Conservation (phyloP, 805 yeast genomes). For the Yarrowia divulgata region DNA sequence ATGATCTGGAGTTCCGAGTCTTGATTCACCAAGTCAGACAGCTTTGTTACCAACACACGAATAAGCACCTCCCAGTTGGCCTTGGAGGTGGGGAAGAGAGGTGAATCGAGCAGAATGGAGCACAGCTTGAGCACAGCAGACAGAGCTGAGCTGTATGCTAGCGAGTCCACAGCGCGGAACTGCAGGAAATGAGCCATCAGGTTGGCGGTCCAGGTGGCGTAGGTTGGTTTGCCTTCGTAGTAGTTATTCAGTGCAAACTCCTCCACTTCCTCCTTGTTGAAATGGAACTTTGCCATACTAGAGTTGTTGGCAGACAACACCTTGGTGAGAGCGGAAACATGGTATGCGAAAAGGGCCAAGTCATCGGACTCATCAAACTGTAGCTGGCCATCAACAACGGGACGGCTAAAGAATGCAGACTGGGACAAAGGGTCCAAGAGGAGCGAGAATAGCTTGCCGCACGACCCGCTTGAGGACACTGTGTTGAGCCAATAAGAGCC, state of each 20-base stretch:
- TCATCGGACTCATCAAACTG: slow-evolving; percentile 58
- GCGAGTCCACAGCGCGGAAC: slow-evolving; percentile 11
- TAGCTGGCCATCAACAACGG: slow-evolving; percentile 41
- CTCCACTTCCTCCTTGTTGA: slow-evolving; percentile 32
- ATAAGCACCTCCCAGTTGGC: slow-evolving; percentile 34
- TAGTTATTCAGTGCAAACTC: slow-evolving; percentile 8
- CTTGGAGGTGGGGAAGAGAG: slow-evolving; percentile 25
- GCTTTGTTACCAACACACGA: slow-evolving; percentile 33
- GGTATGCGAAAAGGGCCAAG: slow-evolving; percentile 66
- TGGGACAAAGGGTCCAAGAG: slow-evolving; percentile 63
- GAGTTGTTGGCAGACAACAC: slow-evolving; percentile 52
- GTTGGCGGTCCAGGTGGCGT: slow-evolving; percentile 20
- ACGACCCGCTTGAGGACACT: slow-evolving; percentile 55
- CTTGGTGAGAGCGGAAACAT: slow-evolving; percentile 60
- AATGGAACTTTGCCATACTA: slow-evolving; percentile 37
- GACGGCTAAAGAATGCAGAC: slow-evolving; percentile 49
- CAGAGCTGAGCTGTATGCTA: slow-evolving; percentile 24
- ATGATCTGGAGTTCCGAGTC: slow-evolving; percentile 32
- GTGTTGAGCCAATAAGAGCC: slow-evolving; percentile 45
- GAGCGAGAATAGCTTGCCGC: slow-evolving; percentile 66
- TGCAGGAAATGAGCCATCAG: slow-evolving; percentile 27
- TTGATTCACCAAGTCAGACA: slow-evolving; percentile 29
- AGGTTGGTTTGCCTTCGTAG: slow-evolving; percentile 24
- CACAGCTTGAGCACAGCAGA: slow-evolving; percentile 36
- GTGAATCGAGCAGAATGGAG: slow-evolving; percentile 30